Base-by-base conservation (phyloP, 345 rosid species). In the Nephelium lappaceum region DNA sequence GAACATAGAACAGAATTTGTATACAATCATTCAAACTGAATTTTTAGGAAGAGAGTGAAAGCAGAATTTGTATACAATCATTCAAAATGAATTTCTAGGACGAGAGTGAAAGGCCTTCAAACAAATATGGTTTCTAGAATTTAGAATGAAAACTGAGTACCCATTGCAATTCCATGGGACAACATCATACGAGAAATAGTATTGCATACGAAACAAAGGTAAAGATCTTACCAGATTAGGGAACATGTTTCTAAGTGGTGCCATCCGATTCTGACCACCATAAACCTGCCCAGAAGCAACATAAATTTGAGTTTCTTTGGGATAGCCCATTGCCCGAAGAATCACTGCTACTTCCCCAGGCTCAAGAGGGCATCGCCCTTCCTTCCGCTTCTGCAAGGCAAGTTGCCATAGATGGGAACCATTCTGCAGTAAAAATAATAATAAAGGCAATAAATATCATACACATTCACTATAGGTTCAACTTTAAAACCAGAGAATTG, bases 241-340 rank as follows among this genome's bases (percentile, higher is more conserved):
- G 83, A 97, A 97, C 99, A 97, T 93, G 91, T 94, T 94, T 86
- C 98, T 88, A 41, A 94, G 84, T 24, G 98, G 98, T 76, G 99
- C 99, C 98, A 97, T 93, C 79, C 98, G 95, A 77, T 97, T 97
- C 78, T 97, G 97, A 64, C 99, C 98, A 27, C 99, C 99, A 81
- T 97, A 97, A 80, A 94, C 98, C 85, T 93, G 97, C 73, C 99
- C 99, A 69, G 99, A 97, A 86, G 99, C 99, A 77, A 97, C 99
- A 77, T 97, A 97, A 19, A 97, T 97, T 85, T 97, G 99, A 71
- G 99, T 97, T 85, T 90, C 97, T 87, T 97, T 97, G 8, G 98
- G 97, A 87, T 97, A 97, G 0, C 99, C 99, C 98, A 94, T 94
- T 74, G 98, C 98, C 0, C 98, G 93, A 72, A 97, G 90, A 81